Base-by-base conservation (phyloP, 345 rosid species). In the Gynandropsis gynandra region DNA sequence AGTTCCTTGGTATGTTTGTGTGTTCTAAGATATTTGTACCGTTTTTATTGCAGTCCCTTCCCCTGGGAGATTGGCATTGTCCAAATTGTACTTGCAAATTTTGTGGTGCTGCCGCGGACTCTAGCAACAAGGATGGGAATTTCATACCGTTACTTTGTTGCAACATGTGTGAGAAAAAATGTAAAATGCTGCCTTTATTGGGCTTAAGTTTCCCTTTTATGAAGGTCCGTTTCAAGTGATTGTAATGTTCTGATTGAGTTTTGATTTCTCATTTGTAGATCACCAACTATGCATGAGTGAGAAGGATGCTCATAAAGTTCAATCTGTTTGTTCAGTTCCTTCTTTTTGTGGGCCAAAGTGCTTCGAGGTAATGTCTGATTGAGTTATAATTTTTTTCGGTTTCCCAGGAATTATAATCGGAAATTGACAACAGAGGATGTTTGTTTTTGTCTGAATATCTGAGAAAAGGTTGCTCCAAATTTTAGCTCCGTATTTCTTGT, bases 61-160 rank as follows among this genome's bases (percentile, higher is more conserved):
- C 99, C 27, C 55, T 55, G 13, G 99, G 99, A 8, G 84, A 76
- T 54, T 93, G 97, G 97, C 83, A 81, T 74, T 93, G 99, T 72
- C 83, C 92, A 55, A 78, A 80, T 52, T 93, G 99, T 71, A 75
- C 77, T 12, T 93, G 99, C 77, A 93, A 83, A 74, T 83, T 80
- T 74, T 93, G 99, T 70, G 76, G 82, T 59, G 80, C 70, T 27
- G 74, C 72, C 44, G 66, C 56, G 35, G 46, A 67, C 50, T 40
- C 62, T 72, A 50, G 43, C 48, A 56, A 67, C 63, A 71, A 39
- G 41, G 72, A 63, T 37, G 14, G 37, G 33, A 64, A 46, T 54
- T 45, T 39, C 54, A 33, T 50, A 40, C 62, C 46, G 17, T 46
- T 66, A 31, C 60, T 50, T 52, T 51, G 76, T 21, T 88, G 99